Evolutionary conservation across 257 asterid genomes (phyloP).

Genomic region (Craterostigma plantagineum): DNA sequence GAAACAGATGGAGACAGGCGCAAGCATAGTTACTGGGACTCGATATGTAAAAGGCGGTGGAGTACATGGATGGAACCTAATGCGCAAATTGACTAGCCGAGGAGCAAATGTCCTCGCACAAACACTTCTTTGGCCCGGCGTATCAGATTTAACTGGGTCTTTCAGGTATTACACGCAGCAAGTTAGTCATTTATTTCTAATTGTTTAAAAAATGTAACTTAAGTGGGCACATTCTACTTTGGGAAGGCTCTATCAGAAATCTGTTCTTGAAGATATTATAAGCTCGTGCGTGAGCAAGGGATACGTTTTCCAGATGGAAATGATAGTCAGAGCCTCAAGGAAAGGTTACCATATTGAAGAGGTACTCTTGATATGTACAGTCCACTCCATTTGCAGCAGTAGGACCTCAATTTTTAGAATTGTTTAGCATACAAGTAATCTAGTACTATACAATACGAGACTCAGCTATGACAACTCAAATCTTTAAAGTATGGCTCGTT

Average conservation of each 20-base stretch:
- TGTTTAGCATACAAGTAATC: too few relatives aligned
- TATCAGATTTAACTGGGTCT: slow-evolving; percentile 93
- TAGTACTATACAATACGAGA: too few relatives aligned
- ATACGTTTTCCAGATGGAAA: slow-evolving; percentile 99
- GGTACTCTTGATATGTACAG: slow-evolving; percentile 21
- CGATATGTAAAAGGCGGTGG: slow-evolving; percentile 91
- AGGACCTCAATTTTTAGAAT: too few relatives aligned
- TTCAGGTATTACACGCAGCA: slow-evolving; percentile 46
- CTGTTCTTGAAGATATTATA: slow-evolving; percentile 85
- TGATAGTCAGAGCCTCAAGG: slow-evolving; percentile 91
- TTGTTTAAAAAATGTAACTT: not conserved
- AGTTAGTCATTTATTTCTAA: too few relatives aligned
- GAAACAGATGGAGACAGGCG: slow-evolving; percentile 85
- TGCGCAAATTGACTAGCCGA: slow-evolving; percentile 96
- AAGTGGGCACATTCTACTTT: slow-evolving; percentile 9
- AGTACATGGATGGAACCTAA: slow-evolving; percentile 93
- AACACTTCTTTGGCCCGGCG: slow-evolving; percentile 98
- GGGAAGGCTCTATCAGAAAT: slow-evolving; percentile 72
- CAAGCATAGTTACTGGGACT: slow-evolving; percentile 93
- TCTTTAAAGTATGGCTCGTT: not conserved
- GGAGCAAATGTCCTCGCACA: slow-evolving; percentile 99
- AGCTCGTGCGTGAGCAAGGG: slow-evolving; percentile 93
- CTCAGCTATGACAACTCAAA: too few relatives aligned
- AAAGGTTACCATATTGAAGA: slow-evolving; percentile 80
- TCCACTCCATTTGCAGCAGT: too few relatives aligned